Conservation (phyloP, 805 yeast species). For the Ogataea pignaliae region DNA sequence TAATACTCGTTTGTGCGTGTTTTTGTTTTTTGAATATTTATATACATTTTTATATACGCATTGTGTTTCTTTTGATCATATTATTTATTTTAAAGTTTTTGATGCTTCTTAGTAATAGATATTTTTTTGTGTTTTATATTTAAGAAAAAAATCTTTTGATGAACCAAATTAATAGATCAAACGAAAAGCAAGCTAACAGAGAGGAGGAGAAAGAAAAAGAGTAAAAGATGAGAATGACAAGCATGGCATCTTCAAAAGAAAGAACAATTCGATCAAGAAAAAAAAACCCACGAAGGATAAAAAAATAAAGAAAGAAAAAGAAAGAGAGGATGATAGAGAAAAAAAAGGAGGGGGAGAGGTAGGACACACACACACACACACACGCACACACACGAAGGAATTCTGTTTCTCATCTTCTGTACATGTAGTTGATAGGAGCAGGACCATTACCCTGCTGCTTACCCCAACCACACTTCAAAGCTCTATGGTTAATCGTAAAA, state of each 20-base stretch:
- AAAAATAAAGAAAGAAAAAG: not conserved
- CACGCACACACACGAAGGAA: too few species aligned
- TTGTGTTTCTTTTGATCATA: not conserved
- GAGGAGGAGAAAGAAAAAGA: not conserved
- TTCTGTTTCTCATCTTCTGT: constrained; percentile 16
- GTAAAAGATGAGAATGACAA: not conserved
- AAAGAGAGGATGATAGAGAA: not conserved
- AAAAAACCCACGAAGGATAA: not conserved
- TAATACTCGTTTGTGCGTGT: not conserved
- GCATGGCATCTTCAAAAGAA: not conserved
- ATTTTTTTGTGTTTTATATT: not conserved
- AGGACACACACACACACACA: not conserved
- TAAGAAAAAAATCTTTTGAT: not conserved
- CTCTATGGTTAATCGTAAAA: constrained; percentile 67
- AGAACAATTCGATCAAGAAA: not conserved
- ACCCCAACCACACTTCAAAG: constrained; percentile 86
- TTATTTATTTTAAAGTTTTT: not conserved
- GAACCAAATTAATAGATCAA: not conserved
- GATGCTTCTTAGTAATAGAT: not conserved
- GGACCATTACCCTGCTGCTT: constrained; percentile 33
- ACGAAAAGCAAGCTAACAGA: not conserved
- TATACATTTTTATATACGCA: not conserved
- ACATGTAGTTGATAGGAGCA: constrained; percentile 19
- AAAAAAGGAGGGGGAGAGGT: not conserved
- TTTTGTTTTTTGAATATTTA: not conserved